Evolutionary conservation across 2,329 filamentous ascomycete genomes (phyloP), one percentile per base, ranked within the genome.

Genomic region (Colletotrichum euphorbiae): DNA sequence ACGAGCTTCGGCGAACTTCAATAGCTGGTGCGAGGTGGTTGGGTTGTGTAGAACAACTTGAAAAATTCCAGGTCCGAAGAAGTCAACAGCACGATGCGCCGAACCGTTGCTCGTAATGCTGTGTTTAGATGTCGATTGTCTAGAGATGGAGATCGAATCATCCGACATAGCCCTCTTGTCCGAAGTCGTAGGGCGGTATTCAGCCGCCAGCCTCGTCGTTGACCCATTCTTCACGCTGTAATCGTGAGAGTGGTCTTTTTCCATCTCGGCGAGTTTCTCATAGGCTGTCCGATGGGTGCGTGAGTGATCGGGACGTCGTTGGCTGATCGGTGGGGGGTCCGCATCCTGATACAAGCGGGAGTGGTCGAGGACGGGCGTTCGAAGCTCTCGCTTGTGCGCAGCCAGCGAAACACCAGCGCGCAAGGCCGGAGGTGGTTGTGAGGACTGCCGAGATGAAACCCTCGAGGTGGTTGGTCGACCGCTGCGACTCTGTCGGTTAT

Each of bases 51-150:
- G 78, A 0, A 84, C 84, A 67, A 84, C 76, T 48, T 82, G 80
- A 60, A 88, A 84, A 21, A 85, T 81, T 11, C 85, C 83, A 6
- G 77, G 75, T 28, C 83, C 81, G 62, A 86, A 82, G 69, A 88
- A 84, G 50, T 86, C 81, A 0, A 82, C 77, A 19, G 82, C 75
- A 0, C 69, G 70, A 7, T 38, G 67, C 6, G 64, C 58, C 3
- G 62, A 65, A 2, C 61, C 61, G 11, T 55, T 60, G 51, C 65
- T 71, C 31, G 40, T 45, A 2, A 52, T 3, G 57, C 64, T 71
- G 0, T 67, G 67, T 28, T 69, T 66, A 15, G 67, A 69, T 1
- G 40, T 67, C 4, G 67, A 69, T 4, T 70, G 54, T 28, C 38
- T 57, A n/a, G 68, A 60, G 19, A 70, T 40, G 19, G 67, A 70